Evolutionary conservation across 2,329 filamentous ascomycete genomes (phyloP), one percentile per base, ranked within the genome.

Genomic region (Whalleya microplaca): DNA sequence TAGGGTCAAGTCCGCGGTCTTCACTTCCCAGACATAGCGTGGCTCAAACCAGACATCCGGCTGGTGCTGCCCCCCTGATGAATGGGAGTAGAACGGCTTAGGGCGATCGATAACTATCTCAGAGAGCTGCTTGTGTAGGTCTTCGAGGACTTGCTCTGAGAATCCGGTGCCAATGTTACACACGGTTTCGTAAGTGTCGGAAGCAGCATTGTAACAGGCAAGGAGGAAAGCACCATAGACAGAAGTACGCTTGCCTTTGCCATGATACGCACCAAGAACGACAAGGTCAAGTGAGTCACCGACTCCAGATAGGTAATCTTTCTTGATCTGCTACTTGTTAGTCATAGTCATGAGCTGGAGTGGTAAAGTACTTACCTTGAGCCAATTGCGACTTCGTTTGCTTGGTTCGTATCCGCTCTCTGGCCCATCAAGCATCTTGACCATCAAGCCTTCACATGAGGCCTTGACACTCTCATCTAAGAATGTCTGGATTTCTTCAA

Each of bases 161-260:
- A 99, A 99, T 2, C 95, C 95, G 0, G 95, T 99, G 64, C 95
- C 95, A 67, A 99, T 98, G 74, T 99, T 99, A 84, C 95, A 99
- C 2, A 99, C 88, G 0, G 92, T 96, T 75, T 99, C 95, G 77
- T 96, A 99, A 1, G 81, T 87, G 59, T 99, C 91, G 1, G 83
- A 85, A 48, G 75, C 80, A 0, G 89, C 78, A 73, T 97, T 98
- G 79, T 96, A 96, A 75, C 94, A 97, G 5, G 94, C 95, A 3
- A 99, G 84, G 16, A 98, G 82, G 80, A 99, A 99, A 6, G 95
- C 93, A 55, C 95, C 95, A 71, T 97, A 99, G 55, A 96, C 92
- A 0, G 90, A 94, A 0, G 95, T 97, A 57, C 95, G 92, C 78
- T 98, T 99, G 66, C 95, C 95, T 71, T 90, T 93, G 69, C 95